Conservation (phyloP, 2,329 filamentous ascomycete genomes). For the Penicillium frequentans region DNA sequence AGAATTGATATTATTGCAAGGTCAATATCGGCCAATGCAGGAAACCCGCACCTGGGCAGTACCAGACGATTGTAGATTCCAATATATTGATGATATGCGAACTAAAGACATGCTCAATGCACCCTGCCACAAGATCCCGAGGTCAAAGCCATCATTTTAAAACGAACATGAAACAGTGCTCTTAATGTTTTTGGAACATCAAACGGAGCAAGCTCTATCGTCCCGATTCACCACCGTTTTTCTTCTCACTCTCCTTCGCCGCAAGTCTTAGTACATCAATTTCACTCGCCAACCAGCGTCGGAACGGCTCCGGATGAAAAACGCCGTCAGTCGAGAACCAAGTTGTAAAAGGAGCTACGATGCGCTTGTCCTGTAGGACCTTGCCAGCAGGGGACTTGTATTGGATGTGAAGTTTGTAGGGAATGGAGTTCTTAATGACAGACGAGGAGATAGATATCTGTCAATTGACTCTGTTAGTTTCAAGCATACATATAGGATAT, state of each 20-base stretch:
- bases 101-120: conserved; percentile 1
- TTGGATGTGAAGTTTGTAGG: conserved; percentile 71
- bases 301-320: conserved; percentile 62
- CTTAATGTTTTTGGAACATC: not conserved
- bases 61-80: not conserved
- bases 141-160: not conserved
- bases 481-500: conserved; percentile 3
- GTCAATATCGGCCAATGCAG: not conserved
- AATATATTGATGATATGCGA: conserved; percentile 2
- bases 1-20: not conserved
- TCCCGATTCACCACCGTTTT: conserved; percentile 25
- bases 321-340: conserved; percentile 61
- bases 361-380: conserved; percentile 47
- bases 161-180: not conserved
- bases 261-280: conserved; percentile 56
- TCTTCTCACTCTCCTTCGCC: conserved; percentile 33
- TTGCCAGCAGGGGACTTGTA: conserved; percentile 43
- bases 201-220: conserved; percentile 9
- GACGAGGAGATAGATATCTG: conserved; percentile 73
- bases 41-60: not conserved
- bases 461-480: not conserved
- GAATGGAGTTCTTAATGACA: conserved; percentile 75
- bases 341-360: conserved; percentile 58
- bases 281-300: conserved; percentile 61
- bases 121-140: not conserved